Base-by-base conservation (phyloP, 2,329 filamentous ascomycete species). In the Beauveria pseudobassiana region DNA sequence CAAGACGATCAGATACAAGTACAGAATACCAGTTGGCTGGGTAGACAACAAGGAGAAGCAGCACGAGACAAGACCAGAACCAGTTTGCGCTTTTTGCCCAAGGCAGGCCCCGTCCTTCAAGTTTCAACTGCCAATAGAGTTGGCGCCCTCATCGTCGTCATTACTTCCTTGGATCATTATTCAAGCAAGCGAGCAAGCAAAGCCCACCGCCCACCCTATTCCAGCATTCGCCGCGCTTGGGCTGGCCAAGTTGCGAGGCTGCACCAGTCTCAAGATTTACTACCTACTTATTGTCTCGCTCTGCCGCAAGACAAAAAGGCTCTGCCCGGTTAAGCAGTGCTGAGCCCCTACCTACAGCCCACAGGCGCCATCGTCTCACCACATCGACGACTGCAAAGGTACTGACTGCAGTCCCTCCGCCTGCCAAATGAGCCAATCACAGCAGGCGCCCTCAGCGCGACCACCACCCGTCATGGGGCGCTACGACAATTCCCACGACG, bases 341-440 rank as follows among this genome's bases (percentile, higher is more conserved):
- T 51, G 56, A 53, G 26, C 26, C 26, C 38, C 9, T 28, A 43
- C 34, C 34, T 38, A 38, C 34, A 38, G 34, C 34, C 34, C 34
- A 45, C 43, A 61, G 30, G 52, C 45, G 59, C 52, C 59, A 45
- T 51, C 30, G 42, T 26, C 40, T 59, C 26, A 52, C 57, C 30
- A 45, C 18, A 12, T 38, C 34, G 12, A 38, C 34, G 34, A 38
- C 30, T 34, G 30, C 34, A 38, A 14, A 38, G 34, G 34, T 16
- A 38, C 12, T 38, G 34, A 14, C 34, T 38, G 34, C 34, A 38
- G 34, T 38, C 34, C 34, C 34, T 55, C 56, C 61, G 14, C 30
- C n/a, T 3, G 26, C 22, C 30, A 20, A 43, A 77, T 77, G 75
- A 75, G 69, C 73, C 75, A 77, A 75, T 75, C 75, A 73, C 72